Conservation (phyloP, 176 grass and related monocot genomes). For the Triticum aestivum region DNA sequence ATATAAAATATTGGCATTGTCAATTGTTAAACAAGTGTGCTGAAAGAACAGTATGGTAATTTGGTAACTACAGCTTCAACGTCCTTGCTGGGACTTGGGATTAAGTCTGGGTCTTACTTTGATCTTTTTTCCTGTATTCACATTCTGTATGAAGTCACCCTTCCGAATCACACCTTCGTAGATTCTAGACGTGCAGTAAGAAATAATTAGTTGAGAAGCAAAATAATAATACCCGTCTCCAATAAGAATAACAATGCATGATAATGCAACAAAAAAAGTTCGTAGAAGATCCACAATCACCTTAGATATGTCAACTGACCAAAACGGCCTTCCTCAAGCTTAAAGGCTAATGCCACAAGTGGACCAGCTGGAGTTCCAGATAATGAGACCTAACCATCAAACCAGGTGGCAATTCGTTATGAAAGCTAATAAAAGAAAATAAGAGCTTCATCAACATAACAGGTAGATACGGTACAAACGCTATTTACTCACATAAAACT, state of each 20-base stretch:
- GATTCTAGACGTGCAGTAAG: constrained; percentile 55
- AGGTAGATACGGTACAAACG: neutral
- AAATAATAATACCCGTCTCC: neutral
- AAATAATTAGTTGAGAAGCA: constrained; percentile 23
- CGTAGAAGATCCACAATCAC: constrained; percentile 33
- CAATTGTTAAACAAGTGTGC: neutral
- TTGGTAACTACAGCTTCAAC: neutral
- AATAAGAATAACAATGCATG: constrained; percentile 24
- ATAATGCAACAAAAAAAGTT: neutral
- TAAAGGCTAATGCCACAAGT: constrained; percentile 92
- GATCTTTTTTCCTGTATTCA: constrained; percentile 94
- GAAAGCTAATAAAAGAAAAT: constrained; percentile 1
- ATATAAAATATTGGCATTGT: neutral
- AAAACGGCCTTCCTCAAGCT: constrained; percentile 99
- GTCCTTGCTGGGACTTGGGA: constrained; percentile 3
- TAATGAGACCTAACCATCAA: constrained; percentile 62
- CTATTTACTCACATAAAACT: neutral
- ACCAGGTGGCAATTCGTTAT: constrained; percentile 18
- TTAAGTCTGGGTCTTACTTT: constrained; percentile 59
- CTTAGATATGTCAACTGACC: constrained; percentile 98
- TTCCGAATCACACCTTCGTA: constrained; percentile 93
- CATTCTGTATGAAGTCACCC: constrained; percentile 95
- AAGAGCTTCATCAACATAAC: constrained; percentile 14
- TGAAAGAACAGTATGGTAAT: neutral
- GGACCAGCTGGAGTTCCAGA: constrained; percentile 70